Evolutionary conservation across 768 basidiomycete genomes (phyloP).

Genomic region (Lanmaoa pseudosensibilis): DNA sequence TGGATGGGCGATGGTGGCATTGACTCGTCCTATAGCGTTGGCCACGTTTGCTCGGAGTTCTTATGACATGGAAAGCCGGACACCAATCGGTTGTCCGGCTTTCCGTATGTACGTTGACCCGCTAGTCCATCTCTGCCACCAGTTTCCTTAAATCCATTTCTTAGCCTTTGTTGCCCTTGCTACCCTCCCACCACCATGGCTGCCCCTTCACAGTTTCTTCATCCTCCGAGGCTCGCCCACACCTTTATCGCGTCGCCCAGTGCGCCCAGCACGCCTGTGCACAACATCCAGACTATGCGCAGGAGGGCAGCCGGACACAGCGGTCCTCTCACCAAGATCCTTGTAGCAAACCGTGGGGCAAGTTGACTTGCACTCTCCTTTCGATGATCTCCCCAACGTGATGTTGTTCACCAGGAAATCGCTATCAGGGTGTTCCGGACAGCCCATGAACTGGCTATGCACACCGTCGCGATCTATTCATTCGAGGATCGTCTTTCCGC

Average conservation of each 20-base stretch:
- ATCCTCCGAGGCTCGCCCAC: conserved; percentile 70
- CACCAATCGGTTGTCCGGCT: no score
- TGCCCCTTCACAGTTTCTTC: conserved; percentile 42
- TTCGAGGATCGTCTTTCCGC: conserved; percentile 95
- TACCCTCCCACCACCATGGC: conserved; percentile 27
- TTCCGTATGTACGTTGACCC: no score
- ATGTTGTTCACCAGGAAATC: conserved; percentile 70
- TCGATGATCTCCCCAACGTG: conserved; percentile 2
- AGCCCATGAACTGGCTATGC: conserved; percentile 98
- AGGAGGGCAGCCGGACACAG: conserved; percentile 89
- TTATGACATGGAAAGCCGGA: neutral
- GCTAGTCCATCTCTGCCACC: neutral
- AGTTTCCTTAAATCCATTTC: conserved; percentile 9
- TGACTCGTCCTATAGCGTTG: no score
- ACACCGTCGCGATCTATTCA: conserved; percentile 98
- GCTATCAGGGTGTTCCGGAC: conserved; percentile 98
- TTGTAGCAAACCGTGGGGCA: conserved; percentile 91
- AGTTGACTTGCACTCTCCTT: conserved; percentile 29
- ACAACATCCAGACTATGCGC: conserved; percentile 89
- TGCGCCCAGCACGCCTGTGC: conserved; percentile 80
- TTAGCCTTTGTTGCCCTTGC: conserved; percentile 7
- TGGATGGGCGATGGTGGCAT: neutral
- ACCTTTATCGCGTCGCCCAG: conserved; percentile 76
- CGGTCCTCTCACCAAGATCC: conserved; percentile 87
- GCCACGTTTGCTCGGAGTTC: neutral